phyloP scores from a whole-genome alignment of 768 basidiomycete genomes.

The Podaxis sp. region DNA sequence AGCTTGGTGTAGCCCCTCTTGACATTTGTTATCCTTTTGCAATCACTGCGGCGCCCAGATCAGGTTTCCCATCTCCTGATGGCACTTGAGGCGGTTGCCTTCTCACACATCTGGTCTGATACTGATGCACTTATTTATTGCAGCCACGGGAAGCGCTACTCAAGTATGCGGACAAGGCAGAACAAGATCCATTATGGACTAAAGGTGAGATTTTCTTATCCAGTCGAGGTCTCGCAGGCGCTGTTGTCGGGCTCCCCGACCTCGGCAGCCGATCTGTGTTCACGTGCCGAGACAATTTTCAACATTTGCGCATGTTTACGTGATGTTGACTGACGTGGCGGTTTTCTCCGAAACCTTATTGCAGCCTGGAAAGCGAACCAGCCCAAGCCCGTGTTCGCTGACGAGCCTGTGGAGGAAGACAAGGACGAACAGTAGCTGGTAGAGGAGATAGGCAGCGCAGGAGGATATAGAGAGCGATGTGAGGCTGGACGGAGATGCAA shows the following conservation, averaged over 20 bases:
- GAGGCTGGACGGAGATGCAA: conserved; percentile 20
- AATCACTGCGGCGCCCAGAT: conserved; percentile 8
- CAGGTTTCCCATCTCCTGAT: conserved; percentile 11
- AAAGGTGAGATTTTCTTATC: conserved; percentile 55
- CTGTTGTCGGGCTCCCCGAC: conserved; percentile 2
- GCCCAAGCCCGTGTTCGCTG: conserved; percentile 81
- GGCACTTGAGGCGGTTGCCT: conserved; percentile 12
- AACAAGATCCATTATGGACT: conserved; percentile 82
- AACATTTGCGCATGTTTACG: conserved; percentile 42
- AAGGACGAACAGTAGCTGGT: conserved; percentile 40
- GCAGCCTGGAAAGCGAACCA: conserved; percentile 86
- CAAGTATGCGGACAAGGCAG: conserved; percentile 80
- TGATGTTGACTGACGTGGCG: conserved; percentile 62
- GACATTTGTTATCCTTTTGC: not conserved
- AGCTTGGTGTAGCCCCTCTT: not conserved
- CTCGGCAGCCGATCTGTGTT: conserved; percentile 18
- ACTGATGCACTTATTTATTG: conserved; percentile 22
- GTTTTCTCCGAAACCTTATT: conserved; percentile 50
- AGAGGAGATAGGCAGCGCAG: conserved; percentile 17
- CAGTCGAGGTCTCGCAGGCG: not conserved
- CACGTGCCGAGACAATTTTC: conserved; percentile 34
- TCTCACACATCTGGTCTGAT: conserved; percentile 8
- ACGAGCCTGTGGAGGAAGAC: conserved; percentile 58
- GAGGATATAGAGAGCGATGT: conserved; percentile 20
- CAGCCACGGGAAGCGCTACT: conserved; percentile 97